Evolutionary conservation across 2,329 filamentous ascomycete genomes (phyloP).

Genomic region (Colletotrichum zoysiae): DNA sequence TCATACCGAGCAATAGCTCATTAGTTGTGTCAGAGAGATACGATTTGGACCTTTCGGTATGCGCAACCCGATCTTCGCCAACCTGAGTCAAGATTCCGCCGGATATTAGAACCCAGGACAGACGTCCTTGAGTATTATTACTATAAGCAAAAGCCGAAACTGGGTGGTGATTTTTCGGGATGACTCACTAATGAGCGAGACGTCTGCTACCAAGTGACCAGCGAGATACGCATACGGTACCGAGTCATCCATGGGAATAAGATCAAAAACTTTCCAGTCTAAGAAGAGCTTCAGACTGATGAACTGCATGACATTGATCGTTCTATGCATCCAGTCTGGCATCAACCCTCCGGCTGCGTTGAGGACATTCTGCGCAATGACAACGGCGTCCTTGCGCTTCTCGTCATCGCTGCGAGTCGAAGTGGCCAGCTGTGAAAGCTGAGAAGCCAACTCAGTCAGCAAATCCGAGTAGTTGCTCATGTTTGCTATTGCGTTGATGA

Average conservation of each 20-base stretch:
- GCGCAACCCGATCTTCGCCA: conserved; percentile 43
- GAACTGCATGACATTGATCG: neutral
- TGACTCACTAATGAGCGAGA: conserved; percentile 45
- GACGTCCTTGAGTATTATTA: conserved; percentile 36
- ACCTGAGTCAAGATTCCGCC: conserved; percentile 43
- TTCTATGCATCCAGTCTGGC: conserved; percentile 35
- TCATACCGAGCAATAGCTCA: conserved; percentile 38
- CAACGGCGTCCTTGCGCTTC: conserved; percentile 17
- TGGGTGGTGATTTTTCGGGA: too few species aligned
- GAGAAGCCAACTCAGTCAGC: neutral
- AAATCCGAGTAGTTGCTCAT: conserved; percentile 21
- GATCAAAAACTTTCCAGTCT: conserved; percentile 50
- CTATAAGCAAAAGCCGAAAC: neutral
- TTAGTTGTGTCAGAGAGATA: conserved; percentile 37
- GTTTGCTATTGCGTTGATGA: neutral
- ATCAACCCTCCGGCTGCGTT: conserved; percentile 8
- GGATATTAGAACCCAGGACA: conserved; percentile 43
- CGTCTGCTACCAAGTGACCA: conserved; percentile 46
- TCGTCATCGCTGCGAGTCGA: conserved; percentile 16
- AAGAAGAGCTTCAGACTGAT: conserved; percentile 46
- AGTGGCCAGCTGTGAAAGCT: conserved; percentile 18
- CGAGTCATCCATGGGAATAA: conserved; percentile 46
- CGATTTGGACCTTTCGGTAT: conserved; percentile 44
- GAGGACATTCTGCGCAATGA: conserved; percentile 33
- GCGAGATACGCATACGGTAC: conserved; percentile 49